Conservation (phyloP, 441 rosid genomes). For the Euphorbia corollata region DNA sequence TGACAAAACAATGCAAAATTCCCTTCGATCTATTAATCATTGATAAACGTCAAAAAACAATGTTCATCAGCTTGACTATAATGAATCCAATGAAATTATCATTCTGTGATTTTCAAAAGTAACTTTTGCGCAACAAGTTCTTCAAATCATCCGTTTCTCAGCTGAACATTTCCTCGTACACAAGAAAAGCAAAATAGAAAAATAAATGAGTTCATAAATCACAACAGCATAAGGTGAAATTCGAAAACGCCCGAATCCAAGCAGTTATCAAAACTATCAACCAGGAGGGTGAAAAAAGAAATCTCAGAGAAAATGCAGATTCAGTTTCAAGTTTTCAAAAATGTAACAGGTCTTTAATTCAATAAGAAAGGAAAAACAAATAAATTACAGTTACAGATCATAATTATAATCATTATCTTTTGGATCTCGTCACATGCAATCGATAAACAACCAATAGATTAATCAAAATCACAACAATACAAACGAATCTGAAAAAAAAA, state of each 20-base stretch:
- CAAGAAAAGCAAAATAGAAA: not conserved
- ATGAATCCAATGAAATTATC: no score
- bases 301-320: not conserved
- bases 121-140: no score
- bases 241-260: not conserved
- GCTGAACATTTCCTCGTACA: not conserved
- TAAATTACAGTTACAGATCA: not conserved
- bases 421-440: constrained; percentile 3
- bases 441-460: not conserved
- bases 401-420: not conserved
- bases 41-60: no score
- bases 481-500: not conserved
- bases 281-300: not conserved
- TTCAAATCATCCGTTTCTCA: no score
- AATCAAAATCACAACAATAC: not conserved
- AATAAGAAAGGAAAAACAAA: not conserved
- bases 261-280: not conserved
- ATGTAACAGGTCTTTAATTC: not conserved
- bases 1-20: not conserved
- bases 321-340: not conserved
- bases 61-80: no score
- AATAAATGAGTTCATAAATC: no score
- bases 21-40: no score
- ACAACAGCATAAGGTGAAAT: not conserved
- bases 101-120: no score